These are phyloP conservation scores for Epichloe brachyelytri DNA, from an alignment of 2,329 filamentous ascomycete genomes.

Conservation along the genomic window DNA sequence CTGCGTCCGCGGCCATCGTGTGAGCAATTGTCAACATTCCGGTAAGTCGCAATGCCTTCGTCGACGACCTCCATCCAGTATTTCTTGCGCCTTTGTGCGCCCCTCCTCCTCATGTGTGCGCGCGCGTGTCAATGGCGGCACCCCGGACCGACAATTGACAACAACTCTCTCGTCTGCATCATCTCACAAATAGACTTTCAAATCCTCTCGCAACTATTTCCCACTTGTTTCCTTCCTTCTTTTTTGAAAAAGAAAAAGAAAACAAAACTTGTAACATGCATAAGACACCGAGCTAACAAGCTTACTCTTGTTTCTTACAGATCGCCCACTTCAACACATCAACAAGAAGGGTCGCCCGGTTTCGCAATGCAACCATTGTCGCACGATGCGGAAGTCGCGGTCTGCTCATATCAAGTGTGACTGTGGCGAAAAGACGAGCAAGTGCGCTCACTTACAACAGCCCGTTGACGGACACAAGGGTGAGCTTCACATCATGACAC, in stretches of 20 bases:
- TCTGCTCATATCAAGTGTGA: slow-evolving; percentile 93
- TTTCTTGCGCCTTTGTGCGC: neutral
- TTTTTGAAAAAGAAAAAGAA: neutral
- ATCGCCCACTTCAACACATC: slow-evolving; percentile 84
- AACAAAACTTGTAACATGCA: neutral
- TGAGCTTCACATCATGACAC: slow-evolving; percentile 23
- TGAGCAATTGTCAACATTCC: slow-evolving; percentile 94
- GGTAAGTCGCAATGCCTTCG: slow-evolving; percentile 46
- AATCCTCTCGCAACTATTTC: neutral
- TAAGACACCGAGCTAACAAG: neutral
- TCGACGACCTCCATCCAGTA: neutral
- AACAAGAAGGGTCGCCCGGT: slow-evolving; percentile 96
- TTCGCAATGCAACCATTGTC: slow-evolving; percentile 95
- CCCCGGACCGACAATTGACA: neutral
- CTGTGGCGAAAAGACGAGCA: slow-evolving; percentile 83
- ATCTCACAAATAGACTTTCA: neutral
- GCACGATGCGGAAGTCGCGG: slow-evolving; percentile 88
- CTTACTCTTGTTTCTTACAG: slow-evolving; percentile 30
- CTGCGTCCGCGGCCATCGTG: slow-evolving; percentile 94
- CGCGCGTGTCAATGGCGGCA: neutral
- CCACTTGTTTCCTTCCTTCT: neutral
- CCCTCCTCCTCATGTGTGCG: neutral
- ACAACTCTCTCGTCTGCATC: neutral
- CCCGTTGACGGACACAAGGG: slow-evolving; percentile 46
- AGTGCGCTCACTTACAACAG: slow-evolving; percentile 47